A percentile compares a stretch with the other conserved stretches of the same genome.
Evolutionary conservation across 2,329 filamentous ascomycete genomes (phyloP).

Genomic region (Leptographium flavum): DNA sequence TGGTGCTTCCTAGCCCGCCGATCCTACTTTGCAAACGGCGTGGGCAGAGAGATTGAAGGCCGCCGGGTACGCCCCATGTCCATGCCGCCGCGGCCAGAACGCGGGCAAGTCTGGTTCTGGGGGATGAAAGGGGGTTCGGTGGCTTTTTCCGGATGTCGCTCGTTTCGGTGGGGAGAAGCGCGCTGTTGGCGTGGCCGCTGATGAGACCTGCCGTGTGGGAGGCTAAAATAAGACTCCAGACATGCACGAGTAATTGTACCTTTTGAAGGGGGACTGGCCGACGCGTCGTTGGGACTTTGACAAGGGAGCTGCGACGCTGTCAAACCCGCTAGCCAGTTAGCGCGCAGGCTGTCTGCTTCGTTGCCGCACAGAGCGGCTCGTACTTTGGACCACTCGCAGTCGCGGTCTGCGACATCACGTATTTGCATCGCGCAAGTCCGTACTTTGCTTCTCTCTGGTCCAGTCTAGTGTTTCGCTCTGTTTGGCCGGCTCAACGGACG

Average conservation of each 20-base stretch:
- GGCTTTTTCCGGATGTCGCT: too few species aligned
- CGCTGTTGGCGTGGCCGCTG: neutral
- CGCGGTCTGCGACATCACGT: too few species aligned
- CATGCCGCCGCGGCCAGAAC: neutral
- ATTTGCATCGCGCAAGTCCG: too few species aligned
- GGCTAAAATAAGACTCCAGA: neutral
- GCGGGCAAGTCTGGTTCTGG: conserved; percentile 1
- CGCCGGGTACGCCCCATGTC: neutral
- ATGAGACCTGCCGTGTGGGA: neutral
- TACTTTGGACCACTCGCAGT: too few species aligned
- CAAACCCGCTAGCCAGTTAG: neutral
- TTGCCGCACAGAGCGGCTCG: too few species aligned
- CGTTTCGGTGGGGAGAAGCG: too few species aligned
- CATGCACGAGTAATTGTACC: neutral
- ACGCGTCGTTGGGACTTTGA: too few species aligned
- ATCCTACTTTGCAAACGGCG: too few species aligned
- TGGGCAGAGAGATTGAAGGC: neutral
- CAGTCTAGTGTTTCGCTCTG: neutral
- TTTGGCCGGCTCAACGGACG: too few species aligned
- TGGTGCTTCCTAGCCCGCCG: neutral
- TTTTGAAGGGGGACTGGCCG: neutral
- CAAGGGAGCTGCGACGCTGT: neutral
- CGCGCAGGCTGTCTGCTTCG: neutral
- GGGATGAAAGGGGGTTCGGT: neutral
- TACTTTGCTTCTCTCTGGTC: neutral